Base-by-base conservation (phyloP, 805 yeast species). In the Candida patagonica region DNA sequence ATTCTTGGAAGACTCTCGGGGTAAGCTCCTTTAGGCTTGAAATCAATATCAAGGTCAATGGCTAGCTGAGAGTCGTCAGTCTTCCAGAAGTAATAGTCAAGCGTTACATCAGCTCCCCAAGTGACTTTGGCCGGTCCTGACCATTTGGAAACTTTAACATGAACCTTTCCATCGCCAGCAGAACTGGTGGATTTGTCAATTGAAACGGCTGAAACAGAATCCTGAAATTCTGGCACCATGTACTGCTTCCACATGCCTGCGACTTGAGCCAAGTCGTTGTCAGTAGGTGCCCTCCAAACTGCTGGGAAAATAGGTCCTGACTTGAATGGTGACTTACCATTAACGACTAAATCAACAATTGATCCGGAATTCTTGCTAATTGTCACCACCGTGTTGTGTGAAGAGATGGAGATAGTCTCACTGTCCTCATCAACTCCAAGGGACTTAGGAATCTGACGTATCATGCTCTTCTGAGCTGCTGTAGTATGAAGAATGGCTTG, bases 1-100 rank as follows among this genome's bases (percentile, higher is more conserved):
- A 62, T 43, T 13, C 66, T 50, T 8, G 66, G 65, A n/a, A 62
- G 31, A 8, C 55, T 45, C 22, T 48, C 39, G 15, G 61, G 59
- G 26, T 50, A 40, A 26, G 43, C 32, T 4, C 50, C 48, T 26
- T 44, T 39, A 12, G 47, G 49, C 9, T 13, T 26, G 13, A 44
- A 4, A 9, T 42, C 30, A 7, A 42, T 34, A 13, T 27, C 34
- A 12, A 39, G 24, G 22, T 46, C 46, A 23, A 46, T 34, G 4
- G 9, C 47, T 4, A 46, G 26, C 22, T 21, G 41, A 5, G 20
- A 22, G 19, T n/a, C 29, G 6, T 38, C 7, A 8, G n/a, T 37
- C 35, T 15, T 32, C 26, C 21, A 19, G 21, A 49, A 35, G 12
- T 34, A 34, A 39, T 49, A 52, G 9, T 26, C 40, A 8, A 37